Conservation (phyloP, 805 yeast species). For the Candida succiphila region DNA sequence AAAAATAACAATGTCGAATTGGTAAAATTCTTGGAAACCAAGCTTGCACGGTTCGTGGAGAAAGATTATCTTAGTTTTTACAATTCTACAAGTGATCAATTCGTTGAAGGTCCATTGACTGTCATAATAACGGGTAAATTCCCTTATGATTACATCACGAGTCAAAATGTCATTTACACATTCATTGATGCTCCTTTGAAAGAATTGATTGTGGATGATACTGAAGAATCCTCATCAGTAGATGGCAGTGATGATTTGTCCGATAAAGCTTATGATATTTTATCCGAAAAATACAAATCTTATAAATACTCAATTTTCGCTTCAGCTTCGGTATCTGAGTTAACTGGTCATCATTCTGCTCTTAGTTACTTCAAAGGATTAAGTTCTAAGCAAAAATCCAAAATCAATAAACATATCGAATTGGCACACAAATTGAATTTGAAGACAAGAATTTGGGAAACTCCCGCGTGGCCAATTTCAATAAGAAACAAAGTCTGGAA, state of each 20-base stretch:
- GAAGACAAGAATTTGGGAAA: slow-evolving; percentile 62
- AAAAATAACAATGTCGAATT: slow-evolving; percentile 33
- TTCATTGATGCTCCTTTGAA: slow-evolving; percentile 47
- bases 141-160: slow-evolving; percentile 31
- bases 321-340: slow-evolving; percentile 12
- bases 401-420: slow-evolving; percentile 12
- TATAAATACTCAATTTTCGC: slow-evolving; percentile 12
- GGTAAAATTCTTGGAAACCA: slow-evolving; percentile 31
- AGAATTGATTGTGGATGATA: slow-evolving; percentile 5
- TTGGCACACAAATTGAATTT: slow-evolving; percentile 41
- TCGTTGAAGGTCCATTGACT: slow-evolving; percentile 45
- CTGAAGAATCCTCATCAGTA: too few species aligned
- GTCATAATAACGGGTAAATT: slow-evolving; percentile 56
- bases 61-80: slow-evolving; percentile 40
- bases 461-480: slow-evolving; percentile 50
- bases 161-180: slow-evolving; percentile 20
- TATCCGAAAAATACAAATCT: slow-evolving; percentile 8
- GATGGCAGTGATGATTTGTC: too few species aligned
- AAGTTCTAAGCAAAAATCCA: slow-evolving; percentile 19
- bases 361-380: slow-evolving; percentile 20
- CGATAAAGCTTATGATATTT: slow-evolving; percentile 8
- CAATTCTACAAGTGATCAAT: slow-evolving; percentile 22
- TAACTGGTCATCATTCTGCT: slow-evolving; percentile 9
- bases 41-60: slow-evolving; percentile 36
- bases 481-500: slow-evolving; percentile 38